Percentiles rank a stretch among this genome's conserved stretches.
These are phyloP conservation scores for Jatropha podagrica DNA, from an alignment of 441 rosid species.

Conservation along the genomic window DNA sequence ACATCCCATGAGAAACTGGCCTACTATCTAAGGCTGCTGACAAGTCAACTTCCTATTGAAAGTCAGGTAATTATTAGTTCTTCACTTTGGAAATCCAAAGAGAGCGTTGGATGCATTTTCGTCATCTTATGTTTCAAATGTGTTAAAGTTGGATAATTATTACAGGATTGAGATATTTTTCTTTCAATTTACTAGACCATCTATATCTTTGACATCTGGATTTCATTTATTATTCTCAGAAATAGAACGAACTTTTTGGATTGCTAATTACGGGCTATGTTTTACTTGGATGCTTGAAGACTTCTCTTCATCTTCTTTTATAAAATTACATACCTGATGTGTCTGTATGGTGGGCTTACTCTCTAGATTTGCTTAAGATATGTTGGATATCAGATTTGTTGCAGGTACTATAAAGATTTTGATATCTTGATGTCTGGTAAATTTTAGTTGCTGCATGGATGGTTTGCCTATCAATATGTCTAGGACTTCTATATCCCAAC, in stretches of 20 bases:
- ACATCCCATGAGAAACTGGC: conserved; percentile 97
- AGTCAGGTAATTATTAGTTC: conserved; percentile 72
- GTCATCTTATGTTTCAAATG: not conserved
- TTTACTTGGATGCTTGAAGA: conserved; percentile 5
- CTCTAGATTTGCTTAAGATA: not conserved
- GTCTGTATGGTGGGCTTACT: not conserved
- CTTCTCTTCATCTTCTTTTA: not conserved
- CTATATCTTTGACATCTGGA: not conserved
- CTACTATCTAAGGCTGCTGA: conserved; percentile 86
- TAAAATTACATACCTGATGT: not conserved
- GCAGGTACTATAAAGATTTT: not conserved
- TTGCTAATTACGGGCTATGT: not conserved
- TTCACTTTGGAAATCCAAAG: conserved; percentile 4
- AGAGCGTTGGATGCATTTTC: conserved; percentile 8
- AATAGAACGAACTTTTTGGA: not conserved
- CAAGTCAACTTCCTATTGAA: conserved; percentile 98
- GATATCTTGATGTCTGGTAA: not conserved
- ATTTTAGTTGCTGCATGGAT: not conserved
- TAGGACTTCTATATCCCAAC: not conserved
- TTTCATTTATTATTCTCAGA: not conserved
- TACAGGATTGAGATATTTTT: not conserved
- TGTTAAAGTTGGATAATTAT: not conserved
- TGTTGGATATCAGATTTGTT: not conserved
- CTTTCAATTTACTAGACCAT: conserved; percentile 4
- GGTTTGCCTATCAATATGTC: conserved; percentile 2